phyloP scores from a whole-genome alignment of 2,329 filamentous ascomycete genomes.

The Aspergillus eucalypticola region DNA sequence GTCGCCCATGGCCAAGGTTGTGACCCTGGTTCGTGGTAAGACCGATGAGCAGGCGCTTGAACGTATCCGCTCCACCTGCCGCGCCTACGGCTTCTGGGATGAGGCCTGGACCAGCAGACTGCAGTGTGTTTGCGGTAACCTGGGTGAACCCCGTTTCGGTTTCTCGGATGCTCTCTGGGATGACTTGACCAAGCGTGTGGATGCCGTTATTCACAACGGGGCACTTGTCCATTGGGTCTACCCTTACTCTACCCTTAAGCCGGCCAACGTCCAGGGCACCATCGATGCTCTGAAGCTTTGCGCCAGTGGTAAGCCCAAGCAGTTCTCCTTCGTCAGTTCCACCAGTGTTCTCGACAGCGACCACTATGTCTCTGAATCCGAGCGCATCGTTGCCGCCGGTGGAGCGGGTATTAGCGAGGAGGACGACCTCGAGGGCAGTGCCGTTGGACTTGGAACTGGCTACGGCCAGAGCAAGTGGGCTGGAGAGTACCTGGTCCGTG shows the following conservation, averaged over 20 bases:
- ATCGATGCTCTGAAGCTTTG: conserved; percentile 76
- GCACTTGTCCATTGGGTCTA: conserved; percentile 78
- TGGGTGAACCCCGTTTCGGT: conserved; percentile 72
- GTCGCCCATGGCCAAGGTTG: conserved; percentile 59
- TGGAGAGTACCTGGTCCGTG: conserved; percentile 69
- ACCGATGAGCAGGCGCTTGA: conserved; percentile 60
- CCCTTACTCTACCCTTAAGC: conserved; percentile 70
- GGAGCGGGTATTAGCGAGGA: conserved; percentile 68
- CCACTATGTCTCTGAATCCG: conserved; percentile 74
- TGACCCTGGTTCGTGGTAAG: conserved; percentile 74
- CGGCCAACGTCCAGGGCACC: conserved; percentile 78
- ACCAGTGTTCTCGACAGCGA: conserved; percentile 81
- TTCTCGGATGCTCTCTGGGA: conserved; percentile 68
- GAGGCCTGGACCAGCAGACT: conserved; percentile 64
- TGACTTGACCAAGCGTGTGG: conserved; percentile 63
- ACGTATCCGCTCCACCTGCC: conserved; percentile 66
- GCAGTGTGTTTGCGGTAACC: conserved; percentile 69
- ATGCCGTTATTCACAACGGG: conserved; percentile 80
- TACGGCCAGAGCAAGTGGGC: conserved; percentile 94
- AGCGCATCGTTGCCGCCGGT: conserved; percentile 61
- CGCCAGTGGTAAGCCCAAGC: conserved; percentile 73
- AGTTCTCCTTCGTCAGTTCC: conserved; percentile 77
- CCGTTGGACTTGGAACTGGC: conserved; percentile 75
- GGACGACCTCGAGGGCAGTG: conserved; percentile 76
- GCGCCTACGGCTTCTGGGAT: conserved; percentile 78